Evolutionary conservation across 2,329 filamentous ascomycete genomes (phyloP).

Genomic region (Sarocladium kiliense): DNA sequence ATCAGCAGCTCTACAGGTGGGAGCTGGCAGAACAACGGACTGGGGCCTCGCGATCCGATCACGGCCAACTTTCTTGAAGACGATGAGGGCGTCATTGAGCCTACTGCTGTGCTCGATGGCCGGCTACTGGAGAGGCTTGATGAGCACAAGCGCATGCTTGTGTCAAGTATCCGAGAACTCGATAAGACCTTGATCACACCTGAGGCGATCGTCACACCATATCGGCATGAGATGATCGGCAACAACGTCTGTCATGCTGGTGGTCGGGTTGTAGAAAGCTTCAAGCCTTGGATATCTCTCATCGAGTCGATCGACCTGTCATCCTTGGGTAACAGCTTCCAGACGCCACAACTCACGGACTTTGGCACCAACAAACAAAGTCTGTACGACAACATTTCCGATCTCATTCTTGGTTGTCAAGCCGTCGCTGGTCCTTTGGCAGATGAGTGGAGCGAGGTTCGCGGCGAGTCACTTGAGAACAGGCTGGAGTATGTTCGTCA

Average conservation of each 20-base stretch:
- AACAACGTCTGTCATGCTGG: conserved; percentile 78
- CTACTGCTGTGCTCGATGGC: conserved; percentile 67
- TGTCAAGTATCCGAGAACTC: conserved; percentile 79
- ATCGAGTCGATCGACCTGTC: conserved; percentile 91
- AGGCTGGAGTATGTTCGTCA: conserved; percentile 75
- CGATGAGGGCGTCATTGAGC: conserved; percentile 66
- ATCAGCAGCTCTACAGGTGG: conserved; percentile 78
- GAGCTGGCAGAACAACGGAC: conserved; percentile 75
- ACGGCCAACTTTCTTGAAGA: conserved; percentile 84
- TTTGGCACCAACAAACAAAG: conserved; percentile 90
- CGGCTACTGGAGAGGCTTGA: conserved; percentile 78
- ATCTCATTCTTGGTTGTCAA: conserved; percentile 83
- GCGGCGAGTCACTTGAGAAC: conserved; percentile 83
- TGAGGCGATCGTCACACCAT: conserved; percentile 76
- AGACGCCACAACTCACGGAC: conserved; percentile 80
- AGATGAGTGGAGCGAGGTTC: conserved; percentile 93
- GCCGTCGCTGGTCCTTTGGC: conserved; percentile 84
- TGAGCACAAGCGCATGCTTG: conserved; percentile 76
- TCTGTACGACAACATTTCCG: conserved; percentile 87
- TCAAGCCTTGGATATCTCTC: conserved; percentile 82
- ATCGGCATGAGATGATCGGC: conserved; percentile 72
- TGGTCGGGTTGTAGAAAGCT: conserved; percentile 77
- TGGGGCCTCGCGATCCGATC: conserved; percentile 62
- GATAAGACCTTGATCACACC: conserved; percentile 75
- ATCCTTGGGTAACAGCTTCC: conserved; percentile 68